Conservation (phyloP, 352 stramenopile genomes). For the Globisporangium paddicum region DNA sequence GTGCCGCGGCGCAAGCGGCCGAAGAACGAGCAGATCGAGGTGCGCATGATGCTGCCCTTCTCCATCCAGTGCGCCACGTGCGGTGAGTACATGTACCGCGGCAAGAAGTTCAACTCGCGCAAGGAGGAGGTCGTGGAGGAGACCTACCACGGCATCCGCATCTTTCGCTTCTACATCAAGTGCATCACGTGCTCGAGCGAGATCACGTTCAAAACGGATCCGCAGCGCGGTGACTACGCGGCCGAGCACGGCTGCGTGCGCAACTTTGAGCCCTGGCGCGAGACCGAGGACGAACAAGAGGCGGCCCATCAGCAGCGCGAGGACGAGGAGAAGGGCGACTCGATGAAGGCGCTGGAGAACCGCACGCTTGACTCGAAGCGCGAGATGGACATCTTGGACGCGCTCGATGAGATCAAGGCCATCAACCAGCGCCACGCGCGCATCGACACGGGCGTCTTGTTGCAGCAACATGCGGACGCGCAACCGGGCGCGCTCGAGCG, state of each 20-base stretch:
- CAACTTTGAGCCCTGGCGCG: slow-evolving; percentile 97
- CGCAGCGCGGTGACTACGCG: slow-evolving; percentile 97
- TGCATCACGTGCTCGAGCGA: slow-evolving; percentile 93
- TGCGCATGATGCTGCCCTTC: slow-evolving; percentile 99
- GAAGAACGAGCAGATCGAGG: slow-evolving; percentile 94
- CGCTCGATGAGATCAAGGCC: slow-evolving; percentile 97
- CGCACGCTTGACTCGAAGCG: slow-evolving; percentile 97
- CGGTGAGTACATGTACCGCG: slow-evolving; percentile 98
- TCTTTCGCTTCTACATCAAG: slow-evolving; percentile 98
- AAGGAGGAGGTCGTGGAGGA: slow-evolving; percentile 97
- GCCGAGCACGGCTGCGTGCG: slow-evolving; percentile 95
- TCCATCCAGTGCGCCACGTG: slow-evolving; percentile 96
- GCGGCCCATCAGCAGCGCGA: slow-evolving; percentile 65
- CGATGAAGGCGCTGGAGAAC: slow-evolving; percentile 98
- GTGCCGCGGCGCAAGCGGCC: slow-evolving; percentile 92
- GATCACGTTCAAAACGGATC: slow-evolving; percentile 98
- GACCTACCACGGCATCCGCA: slow-evolving; percentile 95
- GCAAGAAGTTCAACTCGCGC: slow-evolving; percentile 99
- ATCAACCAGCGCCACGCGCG: slow-evolving; percentile 95
- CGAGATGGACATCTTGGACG: slow-evolving; percentile 99
- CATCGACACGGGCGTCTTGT: slow-evolving; percentile 80
- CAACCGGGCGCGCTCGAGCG: slow-evolving; percentile 11
- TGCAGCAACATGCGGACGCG: slow-evolving; percentile 49
- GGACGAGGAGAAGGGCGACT: slow-evolving; percentile 93
- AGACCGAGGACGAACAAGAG: slow-evolving; percentile 77